Evolutionary conservation across 768 basidiomycete species (phyloP).

Genomic region (Amanita polypyramis): DNA sequence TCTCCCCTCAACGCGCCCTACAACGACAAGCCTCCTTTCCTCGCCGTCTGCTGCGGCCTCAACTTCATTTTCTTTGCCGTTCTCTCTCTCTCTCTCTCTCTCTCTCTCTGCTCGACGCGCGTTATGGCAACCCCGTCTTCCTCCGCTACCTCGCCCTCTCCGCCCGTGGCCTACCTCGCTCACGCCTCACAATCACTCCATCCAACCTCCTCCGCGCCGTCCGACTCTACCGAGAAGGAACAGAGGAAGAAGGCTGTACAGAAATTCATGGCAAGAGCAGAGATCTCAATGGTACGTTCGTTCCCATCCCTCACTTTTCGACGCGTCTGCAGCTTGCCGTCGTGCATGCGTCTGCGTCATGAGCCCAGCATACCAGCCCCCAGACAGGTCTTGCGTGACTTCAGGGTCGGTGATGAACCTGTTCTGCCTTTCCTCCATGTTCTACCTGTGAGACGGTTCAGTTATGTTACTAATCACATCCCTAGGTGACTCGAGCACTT

Average conservation of each 20-base stretch:
- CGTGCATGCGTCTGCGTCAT: constrained; percentile 16
- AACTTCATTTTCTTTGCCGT: constrained; percentile 14
- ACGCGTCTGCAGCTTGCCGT: constrained; percentile 34
- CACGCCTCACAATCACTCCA: constrained; percentile 32
- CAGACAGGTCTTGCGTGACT: constrained; percentile 5
- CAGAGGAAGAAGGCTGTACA: constrained; percentile 57
- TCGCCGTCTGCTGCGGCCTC: constrained; percentile 23
- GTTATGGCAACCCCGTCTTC: constrained; percentile 75
- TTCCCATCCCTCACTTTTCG: constrained; percentile 21
- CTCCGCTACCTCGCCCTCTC: constrained; percentile 75
- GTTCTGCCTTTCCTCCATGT: constrained; percentile 9
- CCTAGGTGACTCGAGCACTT: constrained; percentile 71
- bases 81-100: constrained; percentile 9
- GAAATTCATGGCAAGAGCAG: constrained; percentile 71
- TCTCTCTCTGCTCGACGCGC: constrained; percentile 19
- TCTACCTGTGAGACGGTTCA: constrained; percentile 21
- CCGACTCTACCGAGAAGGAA: constrained; percentile 42
- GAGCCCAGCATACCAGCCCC: constrained; percentile 8
- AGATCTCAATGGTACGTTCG: constrained; percentile 65
- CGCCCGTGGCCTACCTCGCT: constrained; percentile 54
- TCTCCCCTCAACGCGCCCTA: too few relatives aligned
- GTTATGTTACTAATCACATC: constrained; percentile 27
- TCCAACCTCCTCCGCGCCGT: constrained; percentile 20
- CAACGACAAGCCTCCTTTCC: constrained; percentile 16
- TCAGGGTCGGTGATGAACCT: constrained; percentile 8